Percentiles rank a stretch among this genome's conserved stretches.
These are phyloP conservation scores for Lathyrus sativus DNA, from an alignment of 306 rosid species.

Conservation along the genomic window DNA sequence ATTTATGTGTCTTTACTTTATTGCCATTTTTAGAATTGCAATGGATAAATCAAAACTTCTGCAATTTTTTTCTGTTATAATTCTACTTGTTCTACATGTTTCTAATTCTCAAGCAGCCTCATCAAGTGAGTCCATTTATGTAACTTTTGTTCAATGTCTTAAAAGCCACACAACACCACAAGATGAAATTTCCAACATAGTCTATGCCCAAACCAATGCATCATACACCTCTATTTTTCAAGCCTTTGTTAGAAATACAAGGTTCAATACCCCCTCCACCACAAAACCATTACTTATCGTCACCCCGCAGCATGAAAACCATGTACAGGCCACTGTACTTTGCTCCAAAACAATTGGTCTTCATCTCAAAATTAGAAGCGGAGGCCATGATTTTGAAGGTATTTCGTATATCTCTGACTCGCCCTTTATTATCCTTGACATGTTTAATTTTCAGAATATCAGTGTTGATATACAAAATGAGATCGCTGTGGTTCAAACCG, in stretches of 20 bases:
- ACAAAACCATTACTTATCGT: slow-evolving; percentile 52
- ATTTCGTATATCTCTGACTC: slow-evolving; percentile 47
- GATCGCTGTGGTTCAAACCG: slow-evolving; percentile 52
- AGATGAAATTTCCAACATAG: slow-evolving; percentile 36
- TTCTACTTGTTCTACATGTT: slow-evolving; percentile 35
- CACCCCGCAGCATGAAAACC: slow-evolving; percentile 46
- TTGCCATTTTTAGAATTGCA: neutral
- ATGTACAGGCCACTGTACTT: slow-evolving; percentile 43
- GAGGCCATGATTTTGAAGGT: slow-evolving; percentile 78
- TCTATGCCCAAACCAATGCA: slow-evolving; percentile 41
- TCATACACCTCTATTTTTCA: slow-evolving; percentile 45
- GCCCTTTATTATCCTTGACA: slow-evolving; percentile 56
- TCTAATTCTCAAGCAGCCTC: slow-evolving; percentile 32
- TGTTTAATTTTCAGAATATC: slow-evolving; percentile 49
- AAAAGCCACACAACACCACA: slow-evolving; percentile 31
- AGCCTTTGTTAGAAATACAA: slow-evolving; percentile 44
- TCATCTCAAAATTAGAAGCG: slow-evolving; percentile 63
- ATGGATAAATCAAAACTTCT: slow-evolving; percentile 32
- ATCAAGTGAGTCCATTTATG: slow-evolving; percentile 31
- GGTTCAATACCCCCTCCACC: slow-evolving; percentile 42
- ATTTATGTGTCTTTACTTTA: neutral
- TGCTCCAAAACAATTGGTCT: slow-evolving; percentile 44
- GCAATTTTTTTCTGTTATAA: slow-evolving; percentile 6
- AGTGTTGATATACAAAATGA: slow-evolving; percentile 42
- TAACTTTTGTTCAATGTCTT: slow-evolving; percentile 47